Percentiles rank a stretch among this genome's conserved stretches.
Conservation (phyloP, 2,329 filamentous ascomycete species). For the Macrophomina phaseolina region DNA sequence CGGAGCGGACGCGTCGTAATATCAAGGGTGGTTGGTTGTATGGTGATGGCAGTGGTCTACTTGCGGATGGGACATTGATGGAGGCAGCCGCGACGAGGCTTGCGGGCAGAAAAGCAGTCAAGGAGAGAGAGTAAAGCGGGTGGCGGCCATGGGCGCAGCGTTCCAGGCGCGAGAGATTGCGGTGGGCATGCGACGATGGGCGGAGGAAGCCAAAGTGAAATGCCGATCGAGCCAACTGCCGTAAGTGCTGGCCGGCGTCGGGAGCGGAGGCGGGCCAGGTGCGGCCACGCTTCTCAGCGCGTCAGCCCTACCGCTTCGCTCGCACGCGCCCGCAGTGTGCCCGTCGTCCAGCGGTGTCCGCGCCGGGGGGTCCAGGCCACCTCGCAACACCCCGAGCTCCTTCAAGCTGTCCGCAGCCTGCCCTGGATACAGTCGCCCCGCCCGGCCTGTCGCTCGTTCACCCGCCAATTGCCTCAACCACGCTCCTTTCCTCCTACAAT, state of each 20-base stretch:
- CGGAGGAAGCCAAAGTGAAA: slow-evolving; percentile 20
- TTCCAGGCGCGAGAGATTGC: slow-evolving; percentile 7
- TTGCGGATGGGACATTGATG: slow-evolving; percentile 19
- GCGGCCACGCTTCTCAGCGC: neutral
- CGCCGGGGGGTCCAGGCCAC: slow-evolving; percentile 12
- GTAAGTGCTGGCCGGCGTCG: neutral
- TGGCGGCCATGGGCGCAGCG: slow-evolving; percentile 1
- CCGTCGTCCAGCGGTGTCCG: neutral
- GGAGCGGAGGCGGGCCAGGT: too few relatives aligned
- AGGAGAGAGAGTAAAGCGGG: neutral
- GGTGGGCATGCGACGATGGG: slow-evolving; percentile 18
- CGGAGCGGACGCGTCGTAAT: slow-evolving; percentile 15
- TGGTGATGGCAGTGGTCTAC: slow-evolving; percentile 3
- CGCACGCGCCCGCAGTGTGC: neutral
- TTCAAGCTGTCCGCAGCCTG: slow-evolving; percentile 8
- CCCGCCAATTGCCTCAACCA: slow-evolving; percentile 13
- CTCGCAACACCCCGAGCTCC: slow-evolving; percentile 19
- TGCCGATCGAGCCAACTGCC: slow-evolving; percentile 3
- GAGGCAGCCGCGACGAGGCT: slow-evolving; percentile 4
- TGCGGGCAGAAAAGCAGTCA: slow-evolving; percentile 10
- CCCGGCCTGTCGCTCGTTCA: slow-evolving; percentile 24
- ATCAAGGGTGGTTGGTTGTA: slow-evolving; percentile 13
- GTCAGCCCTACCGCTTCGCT: slow-evolving; percentile 15
- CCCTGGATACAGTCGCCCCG: slow-evolving; percentile 2
- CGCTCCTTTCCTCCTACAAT: slow-evolving; percentile 21